Evolutionary conservation across 1,139 yeast species (phyloP).

Genomic region (Starmera stellimalicola): DNA sequence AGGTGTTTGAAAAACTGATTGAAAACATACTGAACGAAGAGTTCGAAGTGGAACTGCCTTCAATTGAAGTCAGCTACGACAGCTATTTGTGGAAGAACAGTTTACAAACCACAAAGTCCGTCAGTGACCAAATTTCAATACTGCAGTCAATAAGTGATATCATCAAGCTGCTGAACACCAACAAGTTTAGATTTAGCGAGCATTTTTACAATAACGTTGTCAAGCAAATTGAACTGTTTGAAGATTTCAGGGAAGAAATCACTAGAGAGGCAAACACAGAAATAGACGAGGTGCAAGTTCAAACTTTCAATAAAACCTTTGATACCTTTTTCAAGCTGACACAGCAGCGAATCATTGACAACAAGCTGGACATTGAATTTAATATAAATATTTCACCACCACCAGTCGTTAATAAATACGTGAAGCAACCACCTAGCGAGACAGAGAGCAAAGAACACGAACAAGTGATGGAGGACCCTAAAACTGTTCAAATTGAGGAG

Average conservation of each 20-base stretch:
- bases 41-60: not conserved
- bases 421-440: too few relatives aligned
- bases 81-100: not conserved
- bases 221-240: not conserved
- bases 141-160: not conserved
- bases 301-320: slow-evolving; percentile 5
- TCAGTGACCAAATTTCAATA: not conserved
- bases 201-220: not conserved
- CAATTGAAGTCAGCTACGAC: not conserved
- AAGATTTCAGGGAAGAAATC: slow-evolving; percentile 2
- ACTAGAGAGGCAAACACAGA: slow-evolving; percentile 17
- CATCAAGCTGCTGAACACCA: not conserved
- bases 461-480: too few relatives aligned
- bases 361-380: too few relatives aligned
- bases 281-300: slow-evolving; percentile 9
- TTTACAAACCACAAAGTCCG: not conserved
- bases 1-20: not conserved
- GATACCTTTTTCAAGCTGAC: not conserved
- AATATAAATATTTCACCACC: too few relatives aligned
- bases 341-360: too few relatives aligned
- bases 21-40: not conserved
- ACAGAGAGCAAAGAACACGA: too few relatives aligned
- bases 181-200: not conserved
- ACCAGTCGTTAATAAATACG: too few relatives aligned
- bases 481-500: too few relatives aligned